Evolutionary conservation across 177 flowering plant species (phyloP).

Genomic region (Vitis hybrid): DNA sequence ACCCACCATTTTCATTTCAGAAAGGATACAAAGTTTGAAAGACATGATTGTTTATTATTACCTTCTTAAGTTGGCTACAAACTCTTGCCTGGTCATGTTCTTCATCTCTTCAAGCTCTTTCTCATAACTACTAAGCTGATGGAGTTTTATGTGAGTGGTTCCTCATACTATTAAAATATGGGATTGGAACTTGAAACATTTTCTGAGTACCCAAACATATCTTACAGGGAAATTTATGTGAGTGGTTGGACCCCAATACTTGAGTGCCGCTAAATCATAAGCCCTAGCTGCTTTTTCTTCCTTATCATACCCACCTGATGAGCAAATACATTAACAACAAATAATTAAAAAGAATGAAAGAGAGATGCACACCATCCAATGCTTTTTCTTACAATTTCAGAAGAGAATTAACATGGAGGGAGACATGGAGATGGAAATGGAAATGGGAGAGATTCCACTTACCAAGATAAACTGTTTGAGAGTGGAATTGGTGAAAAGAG

Average conservation of each 20-base stretch:
- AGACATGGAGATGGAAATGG: background rate
- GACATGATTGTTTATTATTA: slow-evolving; percentile 13
- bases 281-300: slow-evolving; percentile 97
- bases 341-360: background rate
- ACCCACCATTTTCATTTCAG: background rate
- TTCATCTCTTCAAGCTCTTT: slow-evolving; percentile 92
- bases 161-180: too few species aligned
- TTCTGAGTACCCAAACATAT: background rate
- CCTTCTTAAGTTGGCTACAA: slow-evolving; percentile 93
- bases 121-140: slow-evolving; percentile 71
- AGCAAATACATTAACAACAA: background rate
- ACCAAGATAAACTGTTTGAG: slow-evolving; percentile 84
- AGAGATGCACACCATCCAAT: slow-evolving; percentile 16
- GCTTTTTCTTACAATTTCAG: background rate
- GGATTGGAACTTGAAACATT: too few species aligned
- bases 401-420: background rate
- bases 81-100: slow-evolving; percentile 91
- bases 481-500: slow-evolving; percentile 3
- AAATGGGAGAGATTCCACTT: slow-evolving; percentile 19
- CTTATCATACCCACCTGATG: slow-evolving; percentile 87
- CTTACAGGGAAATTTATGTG: slow-evolving; percentile 89
- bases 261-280: slow-evolving; percentile 94
- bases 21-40: background rate
- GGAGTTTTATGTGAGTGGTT: background rate
- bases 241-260: slow-evolving; percentile 96